Evolutionary conservation across 2,329 filamentous ascomycete species (phyloP), one percentile per base, ranked within the genome.

Genomic region (Coniella vitis): DNA sequence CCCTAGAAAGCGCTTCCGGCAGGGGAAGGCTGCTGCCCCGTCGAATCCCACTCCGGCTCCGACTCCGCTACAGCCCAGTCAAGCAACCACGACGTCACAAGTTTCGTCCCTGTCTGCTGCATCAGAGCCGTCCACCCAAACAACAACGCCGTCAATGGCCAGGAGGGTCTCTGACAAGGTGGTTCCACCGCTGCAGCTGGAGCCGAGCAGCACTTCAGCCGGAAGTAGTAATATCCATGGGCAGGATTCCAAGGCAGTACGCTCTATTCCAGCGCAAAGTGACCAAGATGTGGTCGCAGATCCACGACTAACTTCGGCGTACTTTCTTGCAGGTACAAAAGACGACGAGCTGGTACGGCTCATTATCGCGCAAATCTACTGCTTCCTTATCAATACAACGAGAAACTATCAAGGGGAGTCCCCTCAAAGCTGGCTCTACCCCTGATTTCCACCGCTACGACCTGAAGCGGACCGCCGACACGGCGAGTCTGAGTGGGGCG

Each of bases 341-440:
- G 59, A 64, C 72, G 8, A 69, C 69, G 41, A 82, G 78, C 61
- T 84, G 79, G 80, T 83, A 83, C 61, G 77, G 78, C 46, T 78
- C 79, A 16, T 82, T 77, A 77, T 75, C 78, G 16, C 69, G 75
- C 52, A 83, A 83, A 58, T 76, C 79, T 7, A 65, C 69, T 14
- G 71, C 80, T 22, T 83, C 79, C 8, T 82, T 75, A 5, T 76
- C 79, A 45, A 67, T 84, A 38, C 78, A 78, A 3, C 72, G 71
- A 54, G 80, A 84, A 60, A 79, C 75, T 12, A 83, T 84, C 22
- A 64, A 78, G 39, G 80, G 78, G 25, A 77, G 73, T 41, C 79
- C 75, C 3, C 63, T 73, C 41, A 72, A 70, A 49, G 65, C 75
- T 1, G 65, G 59, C n/a, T 66, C 66, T 8, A 57, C 67, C 1